phyloP scores from a whole-genome alignment of 805 yeast species.

The Diddensiella caesifluorescens region DNA sequence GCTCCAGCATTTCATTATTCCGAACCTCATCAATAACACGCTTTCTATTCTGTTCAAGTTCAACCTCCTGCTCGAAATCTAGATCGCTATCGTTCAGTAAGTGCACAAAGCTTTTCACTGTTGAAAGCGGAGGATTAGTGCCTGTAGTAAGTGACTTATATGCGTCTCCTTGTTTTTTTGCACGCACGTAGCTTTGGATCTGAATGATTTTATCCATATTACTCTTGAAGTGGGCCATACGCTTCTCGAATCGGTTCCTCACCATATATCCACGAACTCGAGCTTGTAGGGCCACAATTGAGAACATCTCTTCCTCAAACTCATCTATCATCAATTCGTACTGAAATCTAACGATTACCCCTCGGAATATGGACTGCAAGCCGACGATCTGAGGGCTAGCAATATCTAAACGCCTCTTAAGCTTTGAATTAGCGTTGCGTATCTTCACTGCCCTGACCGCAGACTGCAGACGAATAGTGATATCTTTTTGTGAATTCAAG shows the following conservation, averaged over 20 bases:
- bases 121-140: constrained; percentile 71
- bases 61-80: constrained; percentile 71
- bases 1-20: constrained; percentile 65
- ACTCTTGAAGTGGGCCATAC: constrained; percentile 45
- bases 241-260: constrained; percentile 23
- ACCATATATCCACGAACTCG: constrained; percentile 30
- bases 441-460: constrained; percentile 42
- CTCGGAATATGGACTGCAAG: constrained; percentile 36
- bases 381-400: constrained; percentile 24
- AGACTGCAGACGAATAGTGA: constrained; percentile 48
- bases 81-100: constrained; percentile 65
- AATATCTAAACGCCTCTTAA: constrained; percentile 20
- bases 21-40: constrained; percentile 64
- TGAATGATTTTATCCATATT: constrained; percentile 57
- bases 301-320: constrained; percentile 30
- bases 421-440: constrained; percentile 18
- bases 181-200: constrained; percentile 70
- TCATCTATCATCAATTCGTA: constrained; percentile 30
- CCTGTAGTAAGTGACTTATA: constrained; percentile 65
- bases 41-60: constrained; percentile 61
- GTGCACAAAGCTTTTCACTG: constrained; percentile 70
- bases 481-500: constrained; percentile 6
- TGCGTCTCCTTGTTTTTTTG: constrained; percentile 62
- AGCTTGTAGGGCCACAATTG: constrained; percentile 32
- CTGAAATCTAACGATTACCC: constrained; percentile 33